Conservation (phyloP, 2,329 filamentous ascomycete genomes). For the Graphiopsis chlorocephala region DNA sequence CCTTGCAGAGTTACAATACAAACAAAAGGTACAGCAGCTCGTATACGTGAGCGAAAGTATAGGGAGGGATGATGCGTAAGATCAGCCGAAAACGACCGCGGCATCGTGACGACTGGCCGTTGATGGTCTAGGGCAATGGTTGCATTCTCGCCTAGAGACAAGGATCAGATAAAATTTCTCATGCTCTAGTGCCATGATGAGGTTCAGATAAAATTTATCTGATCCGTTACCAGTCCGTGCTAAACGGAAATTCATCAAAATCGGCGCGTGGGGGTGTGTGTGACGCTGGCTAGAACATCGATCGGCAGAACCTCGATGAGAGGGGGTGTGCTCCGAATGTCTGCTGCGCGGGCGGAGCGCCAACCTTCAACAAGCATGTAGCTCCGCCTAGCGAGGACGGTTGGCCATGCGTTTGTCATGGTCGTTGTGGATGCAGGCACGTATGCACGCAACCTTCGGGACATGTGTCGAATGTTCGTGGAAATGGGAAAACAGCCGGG, state of each 20-base stretch:
- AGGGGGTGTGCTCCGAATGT: conserved; percentile 9
- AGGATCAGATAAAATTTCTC: conserved; percentile 8
- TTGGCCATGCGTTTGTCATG: background rate
- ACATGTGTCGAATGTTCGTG: background rate
- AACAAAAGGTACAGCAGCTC: background rate
- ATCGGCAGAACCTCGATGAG: conserved; percentile 10
- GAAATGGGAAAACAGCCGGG: background rate
- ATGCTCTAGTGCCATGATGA: conserved; percentile 1
- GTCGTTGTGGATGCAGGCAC: conserved; percentile 1
- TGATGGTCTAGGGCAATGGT: background rate
- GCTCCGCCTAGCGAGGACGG: background rate
- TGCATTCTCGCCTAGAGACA: background rate
- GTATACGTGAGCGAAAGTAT: background rate
- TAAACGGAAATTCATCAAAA: background rate
- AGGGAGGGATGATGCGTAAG: background rate
- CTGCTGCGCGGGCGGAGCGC: background rate
- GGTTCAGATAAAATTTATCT: conserved; percentile 14
- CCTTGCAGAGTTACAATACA: conserved; percentile 2
- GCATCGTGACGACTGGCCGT: background rate
- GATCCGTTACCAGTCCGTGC: conserved; percentile 10
- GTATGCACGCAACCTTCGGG: background rate
- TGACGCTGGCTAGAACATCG: background rate
- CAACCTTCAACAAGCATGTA: conserved; percentile 1
- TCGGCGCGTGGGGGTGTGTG: background rate
- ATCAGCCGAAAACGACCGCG: background rate